Evolutionary conservation across 2,329 filamentous ascomycete genomes (phyloP), one percentile per base, ranked within the genome.

Genomic region (Plenodomus tracheiphilus): DNA sequence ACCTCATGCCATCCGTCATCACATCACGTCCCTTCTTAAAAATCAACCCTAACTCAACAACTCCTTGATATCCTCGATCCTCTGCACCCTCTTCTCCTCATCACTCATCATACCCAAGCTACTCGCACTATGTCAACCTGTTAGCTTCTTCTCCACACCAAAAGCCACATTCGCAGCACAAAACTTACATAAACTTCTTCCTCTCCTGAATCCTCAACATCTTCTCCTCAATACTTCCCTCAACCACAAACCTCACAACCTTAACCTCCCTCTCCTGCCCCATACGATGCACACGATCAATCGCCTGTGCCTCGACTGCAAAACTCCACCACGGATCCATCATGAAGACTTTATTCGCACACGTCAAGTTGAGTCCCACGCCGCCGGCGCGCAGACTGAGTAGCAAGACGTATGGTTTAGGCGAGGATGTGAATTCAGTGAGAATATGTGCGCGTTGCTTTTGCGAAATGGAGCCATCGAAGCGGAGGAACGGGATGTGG

Each of bases 241-340:
- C 87, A 1, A 96, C 89, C 49, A 99, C 88, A 66, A 97, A 97
- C 21, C 94, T 80, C 60, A 87, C 87, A 0, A 99, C 92, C 47
- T 85, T 84, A 2, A 99, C 94, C 64, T 93, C 89, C 15, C 85
- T 82, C 41, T 88, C 85, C 72, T 99, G 94, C 0, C 94, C 94
- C 89, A 99, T 97, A 8, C 94, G 85, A 76, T 99, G 94, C 28
- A 99, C 91, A 1, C 94, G 89, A 75, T 99, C 94, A 65, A 99
- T 97, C 8, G 94, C 94, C 74, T 99, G 94, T 4, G 92, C 91
- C 74, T 99, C 94, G 11, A 97, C 87, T 0, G 94, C 92, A 73
- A 93, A 99, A 68, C 89, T 95, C 94, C 94, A 99, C 94, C 94
- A 99, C 0, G 94, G 94, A 72, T 99, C 94, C 94, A 99, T 97